phyloP scores from a whole-genome alignment of 768 basidiomycete species.

The Sutorius australiensis region DNA sequence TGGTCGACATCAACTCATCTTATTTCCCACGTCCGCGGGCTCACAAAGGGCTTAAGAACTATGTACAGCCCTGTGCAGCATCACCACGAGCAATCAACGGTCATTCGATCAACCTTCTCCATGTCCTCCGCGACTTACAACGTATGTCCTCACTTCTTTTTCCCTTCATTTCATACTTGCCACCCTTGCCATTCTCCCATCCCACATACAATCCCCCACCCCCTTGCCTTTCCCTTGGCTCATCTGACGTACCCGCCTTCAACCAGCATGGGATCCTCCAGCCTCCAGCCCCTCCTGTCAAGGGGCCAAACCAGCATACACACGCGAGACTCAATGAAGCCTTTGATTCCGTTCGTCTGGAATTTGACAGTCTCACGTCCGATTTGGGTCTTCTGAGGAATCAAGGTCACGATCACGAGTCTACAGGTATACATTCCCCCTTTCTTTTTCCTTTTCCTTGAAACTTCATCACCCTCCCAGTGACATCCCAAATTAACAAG shows the following conservation, averaged over 20 bases:
- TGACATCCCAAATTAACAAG: conserved; percentile 82
- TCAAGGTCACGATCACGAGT: conserved; percentile 88
- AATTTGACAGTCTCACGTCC: conserved; percentile 72
- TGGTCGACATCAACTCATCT: too few relatives aligned
- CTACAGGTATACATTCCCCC: conserved; percentile 54
- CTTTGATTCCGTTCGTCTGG: conserved; percentile 76
- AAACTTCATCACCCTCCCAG: conserved; percentile 35
- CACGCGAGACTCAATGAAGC: conserved; percentile 63
- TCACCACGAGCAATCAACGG: too few relatives aligned
- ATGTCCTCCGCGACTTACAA: conserved; percentile 40
- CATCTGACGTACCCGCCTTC: conserved; percentile 15
- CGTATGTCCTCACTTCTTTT: conserved; percentile 23
- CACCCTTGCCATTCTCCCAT: neutral
- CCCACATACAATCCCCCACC: neutral
- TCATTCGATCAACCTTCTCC: conserved; percentile 27
- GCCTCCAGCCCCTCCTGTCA: conserved; percentile 45
- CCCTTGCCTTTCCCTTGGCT: neutral
- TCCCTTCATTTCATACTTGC: neutral
- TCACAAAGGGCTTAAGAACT: too few relatives aligned
- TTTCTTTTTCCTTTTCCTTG: neutral
- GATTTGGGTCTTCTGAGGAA: conserved; percentile 64
- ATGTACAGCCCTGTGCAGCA: too few relatives aligned
- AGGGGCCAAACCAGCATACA: conserved; percentile 38
- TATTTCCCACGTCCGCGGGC: too few relatives aligned
- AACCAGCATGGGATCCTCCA: conserved; percentile 52